Percentiles rank a stretch among this genome's conserved stretches.
phyloP scores from a whole-genome alignment of 441 rosid species.

The Adansonia grandidieri region DNA sequence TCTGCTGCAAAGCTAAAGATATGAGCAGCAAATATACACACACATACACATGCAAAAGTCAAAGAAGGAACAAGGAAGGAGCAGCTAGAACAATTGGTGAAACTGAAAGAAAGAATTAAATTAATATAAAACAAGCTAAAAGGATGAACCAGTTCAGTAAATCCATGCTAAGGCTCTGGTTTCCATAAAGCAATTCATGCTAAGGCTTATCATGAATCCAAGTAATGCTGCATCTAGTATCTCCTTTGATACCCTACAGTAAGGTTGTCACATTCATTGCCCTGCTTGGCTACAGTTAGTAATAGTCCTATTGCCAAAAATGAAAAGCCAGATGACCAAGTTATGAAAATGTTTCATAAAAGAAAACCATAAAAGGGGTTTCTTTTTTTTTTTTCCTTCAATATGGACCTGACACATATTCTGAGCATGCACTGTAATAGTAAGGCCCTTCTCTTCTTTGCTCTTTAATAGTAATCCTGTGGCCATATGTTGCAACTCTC shows the following conservation, averaged over 20 bases:
- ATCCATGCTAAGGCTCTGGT: not conserved
- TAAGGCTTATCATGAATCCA: not conserved
- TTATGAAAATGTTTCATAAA: not conserved
- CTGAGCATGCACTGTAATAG: not conserved
- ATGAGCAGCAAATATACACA: too few species aligned
- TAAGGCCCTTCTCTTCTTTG: not conserved
- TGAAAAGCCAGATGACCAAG: not conserved
- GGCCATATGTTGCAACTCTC: too few species aligned
- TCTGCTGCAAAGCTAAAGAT: not conserved
- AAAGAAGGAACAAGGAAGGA: not conserved
- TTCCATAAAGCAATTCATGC: not conserved
- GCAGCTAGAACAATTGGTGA: constrained; percentile 11
- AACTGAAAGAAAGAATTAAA: not conserved
- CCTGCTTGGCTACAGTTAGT: not conserved
- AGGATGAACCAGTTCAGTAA: not conserved
- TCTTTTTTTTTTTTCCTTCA: not conserved
- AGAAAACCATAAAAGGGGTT: not conserved
- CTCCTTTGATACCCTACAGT: not conserved
- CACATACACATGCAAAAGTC: not conserved
- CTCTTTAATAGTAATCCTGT: not conserved
- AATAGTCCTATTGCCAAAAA: not conserved
- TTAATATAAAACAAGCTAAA: constrained; percentile 14
- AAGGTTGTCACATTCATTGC: not conserved
- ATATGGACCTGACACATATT: not conserved
- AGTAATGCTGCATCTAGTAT: not conserved